Conservation (phyloP, 2,329 filamentous ascomycete species). For the Alternaria sp. region DNA sequence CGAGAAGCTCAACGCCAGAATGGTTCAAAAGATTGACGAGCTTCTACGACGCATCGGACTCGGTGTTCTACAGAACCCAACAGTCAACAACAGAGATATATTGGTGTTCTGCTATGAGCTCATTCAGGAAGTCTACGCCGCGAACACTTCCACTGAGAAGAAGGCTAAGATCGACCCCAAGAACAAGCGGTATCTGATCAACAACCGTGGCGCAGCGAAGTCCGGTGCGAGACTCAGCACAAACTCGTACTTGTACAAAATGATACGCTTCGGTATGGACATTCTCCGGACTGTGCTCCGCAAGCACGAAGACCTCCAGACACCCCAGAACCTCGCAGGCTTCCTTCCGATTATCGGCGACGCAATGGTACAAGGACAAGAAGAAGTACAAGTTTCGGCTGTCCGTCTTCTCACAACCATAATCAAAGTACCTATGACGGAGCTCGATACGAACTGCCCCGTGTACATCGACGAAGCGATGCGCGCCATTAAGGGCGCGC, state of each 20-base stretch:
- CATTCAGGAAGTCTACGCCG: conserved; percentile 84
- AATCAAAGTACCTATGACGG: conserved; percentile 79
- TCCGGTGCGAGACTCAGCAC: conserved; percentile 75
- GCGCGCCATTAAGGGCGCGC: conserved; percentile 78
- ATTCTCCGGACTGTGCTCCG: conserved; percentile 85
- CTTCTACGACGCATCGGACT: conserved; percentile 83
- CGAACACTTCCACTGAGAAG: conserved; percentile 58
- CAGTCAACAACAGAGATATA: conserved; percentile 79
- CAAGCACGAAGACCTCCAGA: conserved; percentile 84
- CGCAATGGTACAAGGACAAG: conserved; percentile 81
- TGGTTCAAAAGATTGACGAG: conserved; percentile 90
- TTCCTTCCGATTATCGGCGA: conserved; percentile 93
- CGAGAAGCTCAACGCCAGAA: conserved; percentile 83
- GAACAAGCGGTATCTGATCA: conserved; percentile 79
- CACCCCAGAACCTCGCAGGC: conserved; percentile 78
- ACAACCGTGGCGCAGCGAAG: conserved; percentile 78
- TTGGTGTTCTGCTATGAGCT: conserved; percentile 96
- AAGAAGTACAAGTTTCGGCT: conserved; percentile 90
- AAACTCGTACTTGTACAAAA: conserved; percentile 84
- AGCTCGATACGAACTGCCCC: conserved; percentile 74
- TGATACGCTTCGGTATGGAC: conserved; percentile 87
- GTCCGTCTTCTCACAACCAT: conserved; percentile 86
- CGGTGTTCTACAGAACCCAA: conserved; percentile 83
- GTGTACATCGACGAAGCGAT: conserved; percentile 88
- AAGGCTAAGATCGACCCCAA: conserved; percentile 47